Evolutionary conservation across 202 grass and related monocot species (phyloP), one percentile per base, ranked within the genome.

Genomic region (Miscanthus sacchariflorus): DNA sequence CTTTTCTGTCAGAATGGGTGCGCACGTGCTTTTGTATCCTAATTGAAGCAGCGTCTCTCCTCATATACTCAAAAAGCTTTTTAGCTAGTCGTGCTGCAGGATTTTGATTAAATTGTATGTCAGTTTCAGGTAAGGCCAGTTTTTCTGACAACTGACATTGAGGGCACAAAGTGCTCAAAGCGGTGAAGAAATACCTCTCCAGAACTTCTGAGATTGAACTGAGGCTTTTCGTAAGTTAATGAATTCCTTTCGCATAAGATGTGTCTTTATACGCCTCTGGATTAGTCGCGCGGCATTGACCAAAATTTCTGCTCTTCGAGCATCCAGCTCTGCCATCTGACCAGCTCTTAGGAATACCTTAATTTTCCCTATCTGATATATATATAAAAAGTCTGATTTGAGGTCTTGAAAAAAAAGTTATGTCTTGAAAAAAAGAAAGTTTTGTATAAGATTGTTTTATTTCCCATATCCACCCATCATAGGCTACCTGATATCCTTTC

Each of bases 261-360:
- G 81, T 81, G 96, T 94, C 73, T 90, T 90, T 83, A 96, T 94
- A 90, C 83, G 90, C 87, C 92, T 98, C 77, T 98, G 94, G 25
- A 98, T 86, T 35, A 91, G 73, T 83, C 72, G 84, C n/a, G 86
- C 89, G 9, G 96, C 93, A 84, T 89, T 90, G 81, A 80, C 92
- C 86, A 98, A 87, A 54, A 98, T 89, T 91, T 98, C 94, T 67
- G 94, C 91, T 94, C 96, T 88, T 91, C 96, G 86, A 70, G 96
- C 89, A 89, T 98, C 96, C 78, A 98, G 73, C 80, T 98, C 96
- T 78, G 96, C 96, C 96, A 98, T 96, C 81, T 96, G 96, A 27
- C 96, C 92, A 78, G 94, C 92, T 91, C 96, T 94, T 42, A 98
- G 86, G 67, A 98, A 98, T 49, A 98, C 96, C 88, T 98, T 98